Conservation (phyloP, 2,329 filamentous ascomycete genomes). For the Raffaelea deltoideospora region DNA sequence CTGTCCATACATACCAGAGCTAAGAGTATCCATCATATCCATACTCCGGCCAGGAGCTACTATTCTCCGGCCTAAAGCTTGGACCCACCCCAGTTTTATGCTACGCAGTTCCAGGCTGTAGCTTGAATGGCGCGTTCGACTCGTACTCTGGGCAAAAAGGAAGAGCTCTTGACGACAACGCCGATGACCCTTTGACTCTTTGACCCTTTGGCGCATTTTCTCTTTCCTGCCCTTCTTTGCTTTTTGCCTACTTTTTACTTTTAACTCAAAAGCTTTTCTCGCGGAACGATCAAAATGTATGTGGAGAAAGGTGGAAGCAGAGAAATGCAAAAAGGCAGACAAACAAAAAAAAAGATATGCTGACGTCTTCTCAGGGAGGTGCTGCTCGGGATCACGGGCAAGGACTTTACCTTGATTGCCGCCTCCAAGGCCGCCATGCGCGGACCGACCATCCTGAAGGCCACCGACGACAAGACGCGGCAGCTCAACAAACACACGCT, state of each 20-base stretch:
- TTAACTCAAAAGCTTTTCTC: too few species aligned
- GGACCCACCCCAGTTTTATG: conserved; percentile 1
- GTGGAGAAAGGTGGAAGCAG: too few species aligned
- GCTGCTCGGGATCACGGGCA: conserved; percentile 92
- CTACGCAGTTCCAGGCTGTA: conserved; percentile 21
- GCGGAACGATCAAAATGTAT: neutral
- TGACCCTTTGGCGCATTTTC: too few species aligned
- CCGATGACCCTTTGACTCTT: too few species aligned
- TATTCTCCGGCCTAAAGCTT: conserved; percentile 7
- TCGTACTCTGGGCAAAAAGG: neutral
- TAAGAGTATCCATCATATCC: neutral
- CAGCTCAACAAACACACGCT: conserved; percentile 84
- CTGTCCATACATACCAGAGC: too few species aligned
- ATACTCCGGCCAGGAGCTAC: conserved; percentile 8
- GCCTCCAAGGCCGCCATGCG: conserved; percentile 97
- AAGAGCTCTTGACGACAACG: too few species aligned
- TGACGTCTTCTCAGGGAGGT: conserved; percentile 62
- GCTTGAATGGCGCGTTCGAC: conserved; percentile 18
- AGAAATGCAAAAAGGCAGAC: too few species aligned
- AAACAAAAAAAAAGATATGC: neutral
- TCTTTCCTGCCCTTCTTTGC: too few species aligned
- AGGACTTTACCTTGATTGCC: conserved; percentile 97
- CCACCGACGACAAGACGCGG: conserved; percentile 91
- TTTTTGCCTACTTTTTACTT: too few species aligned
- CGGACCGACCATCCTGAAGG: conserved; percentile 90